A percentile compares a stretch with the other conserved stretches of the same genome.
Conservation (phyloP, 345 rosid species). For the Mercurialis annua region DNA sequence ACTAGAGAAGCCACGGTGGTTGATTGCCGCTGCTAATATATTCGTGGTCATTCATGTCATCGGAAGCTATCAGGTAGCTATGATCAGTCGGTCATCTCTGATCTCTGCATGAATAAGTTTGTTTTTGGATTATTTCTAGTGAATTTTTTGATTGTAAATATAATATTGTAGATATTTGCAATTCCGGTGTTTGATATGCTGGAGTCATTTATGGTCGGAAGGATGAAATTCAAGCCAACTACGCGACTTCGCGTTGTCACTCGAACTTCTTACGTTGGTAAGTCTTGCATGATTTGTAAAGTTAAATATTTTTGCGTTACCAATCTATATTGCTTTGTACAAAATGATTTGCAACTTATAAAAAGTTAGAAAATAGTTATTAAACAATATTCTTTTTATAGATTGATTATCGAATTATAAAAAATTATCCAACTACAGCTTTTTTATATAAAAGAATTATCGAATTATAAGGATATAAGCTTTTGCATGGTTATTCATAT, state of each 20-base stretch:
- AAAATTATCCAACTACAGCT: no score
- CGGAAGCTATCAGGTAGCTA: slow-evolving; percentile 64
- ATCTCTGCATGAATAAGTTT: neutral
- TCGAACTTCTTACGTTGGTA: slow-evolving; percentile 56
- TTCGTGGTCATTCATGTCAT: slow-evolving; percentile 66
- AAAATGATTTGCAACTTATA: no score
- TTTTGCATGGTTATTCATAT: no score
- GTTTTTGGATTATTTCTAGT: neutral
- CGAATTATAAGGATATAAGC: no score
- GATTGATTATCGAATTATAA: no score
- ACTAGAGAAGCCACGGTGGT: slow-evolving; percentile 60
- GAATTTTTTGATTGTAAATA: neutral
- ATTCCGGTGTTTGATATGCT: slow-evolving; percentile 68
- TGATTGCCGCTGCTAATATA: slow-evolving; percentile 46
- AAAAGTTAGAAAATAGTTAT: no score
- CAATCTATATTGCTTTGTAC: no score
- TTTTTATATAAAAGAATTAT: no score
- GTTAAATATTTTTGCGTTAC: no score
- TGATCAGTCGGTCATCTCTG: no score
- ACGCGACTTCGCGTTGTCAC: slow-evolving; percentile 45
- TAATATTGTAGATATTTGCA: slow-evolving; percentile 41
- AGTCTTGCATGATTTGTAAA: no score
- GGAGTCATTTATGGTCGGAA: slow-evolving; percentile 47
- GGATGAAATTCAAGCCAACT: slow-evolving; percentile 47
- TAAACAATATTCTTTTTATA: no score